phyloP scores from a whole-genome alignment of 345 rosid genomes.

The Citrus sp. region DNA sequence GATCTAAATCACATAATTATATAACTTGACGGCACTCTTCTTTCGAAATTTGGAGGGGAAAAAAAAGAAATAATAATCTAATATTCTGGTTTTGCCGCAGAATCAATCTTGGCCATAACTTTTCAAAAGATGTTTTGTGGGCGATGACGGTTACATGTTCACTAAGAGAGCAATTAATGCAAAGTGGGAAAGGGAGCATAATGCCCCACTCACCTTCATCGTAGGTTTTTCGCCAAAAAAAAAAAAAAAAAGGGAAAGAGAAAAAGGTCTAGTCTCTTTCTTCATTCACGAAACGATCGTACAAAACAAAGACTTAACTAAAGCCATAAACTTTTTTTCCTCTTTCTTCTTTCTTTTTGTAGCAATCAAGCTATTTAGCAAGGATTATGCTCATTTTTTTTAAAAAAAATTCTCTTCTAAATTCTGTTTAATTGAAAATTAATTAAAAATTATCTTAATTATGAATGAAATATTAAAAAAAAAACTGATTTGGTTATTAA shows the following conservation, averaged over 20 bases:
- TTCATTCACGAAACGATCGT: not conserved
- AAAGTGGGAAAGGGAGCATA: not conserved
- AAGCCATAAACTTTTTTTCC: not conserved
- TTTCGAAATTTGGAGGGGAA: not conserved
- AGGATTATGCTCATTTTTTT: too few relatives aligned
- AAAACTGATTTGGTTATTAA: not conserved
- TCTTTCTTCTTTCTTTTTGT: too few relatives aligned
- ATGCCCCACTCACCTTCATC: conserved; percentile 16
- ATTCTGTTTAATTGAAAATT: too few relatives aligned
- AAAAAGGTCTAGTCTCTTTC: not conserved
- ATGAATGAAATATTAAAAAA: too few relatives aligned
- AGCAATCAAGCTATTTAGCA: too few relatives aligned
- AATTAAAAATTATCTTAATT: too few relatives aligned
- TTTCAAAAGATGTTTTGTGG: conserved; percentile 10
- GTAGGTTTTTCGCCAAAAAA: conserved; percentile 1
- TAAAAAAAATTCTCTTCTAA: too few relatives aligned
- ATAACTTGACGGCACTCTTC: too few relatives aligned
- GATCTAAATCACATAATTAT: too few relatives aligned
- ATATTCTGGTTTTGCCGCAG: conserved; percentile 27
- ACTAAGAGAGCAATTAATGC: not conserved
- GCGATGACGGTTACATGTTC: conserved; percentile 1
- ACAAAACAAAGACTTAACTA: not conserved
- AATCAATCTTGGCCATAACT: conserved; percentile 29
- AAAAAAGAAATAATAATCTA: not conserved
- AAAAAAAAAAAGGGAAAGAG: not conserved